phyloP scores from a whole-genome alignment of 2,329 filamentous ascomycete genomes.

The Emergomyces pasteurianus region DNA sequence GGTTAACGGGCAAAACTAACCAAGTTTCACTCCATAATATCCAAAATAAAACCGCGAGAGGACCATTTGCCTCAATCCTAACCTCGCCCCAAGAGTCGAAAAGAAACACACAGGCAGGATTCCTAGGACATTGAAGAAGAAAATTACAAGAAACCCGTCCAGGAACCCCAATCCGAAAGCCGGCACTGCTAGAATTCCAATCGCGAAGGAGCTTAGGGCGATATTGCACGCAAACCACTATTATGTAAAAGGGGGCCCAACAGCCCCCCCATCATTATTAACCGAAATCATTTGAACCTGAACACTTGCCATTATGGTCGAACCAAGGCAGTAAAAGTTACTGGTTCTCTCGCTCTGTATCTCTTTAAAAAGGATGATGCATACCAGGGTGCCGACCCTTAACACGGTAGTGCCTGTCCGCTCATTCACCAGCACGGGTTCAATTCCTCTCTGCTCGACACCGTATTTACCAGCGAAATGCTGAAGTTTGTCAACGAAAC shows the following conservation, averaged over 20 bases:
- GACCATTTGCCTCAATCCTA: slow-evolving; percentile 69
- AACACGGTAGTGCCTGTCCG: background rate
- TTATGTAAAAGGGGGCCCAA: background rate
- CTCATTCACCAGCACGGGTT: background rate
- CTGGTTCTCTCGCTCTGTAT: background rate
- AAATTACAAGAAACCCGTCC: slow-evolving; percentile 4
- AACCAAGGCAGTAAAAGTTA: background rate
- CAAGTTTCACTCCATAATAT: slow-evolving; percentile 55
- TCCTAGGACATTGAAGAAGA: slow-evolving; percentile 2
- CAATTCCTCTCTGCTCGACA: slow-evolving; percentile 3
- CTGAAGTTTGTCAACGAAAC: background rate
- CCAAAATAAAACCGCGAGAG: slow-evolving; percentile 45
- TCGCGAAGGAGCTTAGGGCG: background rate
- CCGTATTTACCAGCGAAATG: background rate
- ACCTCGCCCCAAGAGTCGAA: slow-evolving; percentile 61
- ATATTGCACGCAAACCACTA: background rate
- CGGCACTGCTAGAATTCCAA: slow-evolving; percentile 1
- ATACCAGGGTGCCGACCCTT: background rate
- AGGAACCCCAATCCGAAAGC: slow-evolving; percentile 1
- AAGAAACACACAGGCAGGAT: slow-evolving; percentile 41
- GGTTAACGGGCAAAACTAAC: slow-evolving; percentile 29
- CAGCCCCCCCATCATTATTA: background rate
- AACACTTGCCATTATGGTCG: background rate
- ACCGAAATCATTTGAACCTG: background rate
- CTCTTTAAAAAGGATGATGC: background rate